A percentile compares a stretch with the other conserved stretches of the same genome.
These are phyloP conservation scores for Rhizopus delemar DNA, from an alignment of 371 early-diverging fungal species.

Conservation along the genomic window DNA sequence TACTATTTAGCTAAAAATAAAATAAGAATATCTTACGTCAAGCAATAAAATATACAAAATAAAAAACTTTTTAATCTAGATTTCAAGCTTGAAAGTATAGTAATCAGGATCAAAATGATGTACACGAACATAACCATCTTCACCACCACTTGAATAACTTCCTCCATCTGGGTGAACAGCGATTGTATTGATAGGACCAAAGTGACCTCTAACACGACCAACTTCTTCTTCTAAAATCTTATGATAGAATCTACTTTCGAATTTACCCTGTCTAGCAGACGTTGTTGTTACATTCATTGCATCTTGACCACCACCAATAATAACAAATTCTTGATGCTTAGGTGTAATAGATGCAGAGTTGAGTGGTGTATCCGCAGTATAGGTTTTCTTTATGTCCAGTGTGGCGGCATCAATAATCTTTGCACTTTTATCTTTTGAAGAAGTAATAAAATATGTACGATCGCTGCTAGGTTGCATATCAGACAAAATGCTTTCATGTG, in stretches of 20 bases:
- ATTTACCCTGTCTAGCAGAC: conserved; percentile 92
- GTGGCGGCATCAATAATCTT: conserved; percentile 88
- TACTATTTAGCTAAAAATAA: too few species aligned
- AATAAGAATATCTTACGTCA: too few species aligned
- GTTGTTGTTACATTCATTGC: conserved; percentile 96
- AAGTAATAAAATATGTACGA: conserved; percentile 94
- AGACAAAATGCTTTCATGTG: conserved; percentile 81
- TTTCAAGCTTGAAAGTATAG: conserved; percentile 85
- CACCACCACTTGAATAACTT: conserved; percentile 96
- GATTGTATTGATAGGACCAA: conserved; percentile 99
- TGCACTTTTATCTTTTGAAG: conserved; percentile 95
- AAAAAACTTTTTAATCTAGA: conserved; percentile 21
- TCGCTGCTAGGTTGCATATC: conserved; percentile 95
- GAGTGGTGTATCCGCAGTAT: conserved; percentile 91
- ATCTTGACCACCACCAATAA: conserved; percentile 85
- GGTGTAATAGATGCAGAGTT: conserved; percentile 96
- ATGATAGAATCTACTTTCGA: conserved; percentile 99
- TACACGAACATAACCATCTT: conserved; percentile 97
- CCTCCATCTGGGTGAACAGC: conserved; percentile 96
- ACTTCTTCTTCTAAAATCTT: conserved; percentile 95
- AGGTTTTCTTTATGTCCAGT: conserved; percentile 85
- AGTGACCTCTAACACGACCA: conserved; percentile 98
- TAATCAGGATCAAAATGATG: conserved; percentile 97
- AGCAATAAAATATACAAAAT: too few species aligned
- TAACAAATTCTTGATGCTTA: conserved; percentile 73